Evolutionary conservation across 768 basidiomycete species (phyloP).

Genomic region (Tulasnella sp.): DNA sequence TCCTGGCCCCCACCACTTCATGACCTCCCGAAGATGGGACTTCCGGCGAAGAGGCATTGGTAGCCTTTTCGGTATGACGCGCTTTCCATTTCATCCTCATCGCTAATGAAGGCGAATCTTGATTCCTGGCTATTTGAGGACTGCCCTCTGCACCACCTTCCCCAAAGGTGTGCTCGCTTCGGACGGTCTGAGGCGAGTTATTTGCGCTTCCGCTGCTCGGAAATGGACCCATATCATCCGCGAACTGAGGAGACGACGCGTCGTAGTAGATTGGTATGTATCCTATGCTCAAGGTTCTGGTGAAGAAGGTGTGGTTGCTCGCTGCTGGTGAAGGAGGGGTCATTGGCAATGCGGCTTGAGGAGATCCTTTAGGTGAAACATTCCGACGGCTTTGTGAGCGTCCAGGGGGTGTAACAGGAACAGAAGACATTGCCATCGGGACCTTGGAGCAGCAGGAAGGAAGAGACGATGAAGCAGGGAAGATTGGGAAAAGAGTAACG

Average conservation of each 20-base stretch:
- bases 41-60: background rate
- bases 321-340: background rate
- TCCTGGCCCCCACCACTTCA: background rate
- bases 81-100: background rate
- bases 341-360: too few species aligned
- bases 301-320: background rate
- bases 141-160: background rate
- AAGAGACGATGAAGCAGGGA: background rate
- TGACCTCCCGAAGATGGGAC: background rate
- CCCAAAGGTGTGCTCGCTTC: constrained; percentile 4
- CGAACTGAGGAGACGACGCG: constrained; percentile 1
- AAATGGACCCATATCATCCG: background rate
- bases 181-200: background rate
- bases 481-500: background rate
- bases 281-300: constrained; percentile 8
- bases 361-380: background rate
- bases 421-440: background rate
- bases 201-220: background rate
- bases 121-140: background rate
- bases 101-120: background rate
- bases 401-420: background rate
- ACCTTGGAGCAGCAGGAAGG: background rate
- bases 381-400: background rate
- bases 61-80: background rate
- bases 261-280: constrained; percentile 8